These are phyloP conservation scores for Mucor lusitanicus DNA, from an alignment of 371 early-diverging fungal genomes.

Conservation along the genomic window DNA sequence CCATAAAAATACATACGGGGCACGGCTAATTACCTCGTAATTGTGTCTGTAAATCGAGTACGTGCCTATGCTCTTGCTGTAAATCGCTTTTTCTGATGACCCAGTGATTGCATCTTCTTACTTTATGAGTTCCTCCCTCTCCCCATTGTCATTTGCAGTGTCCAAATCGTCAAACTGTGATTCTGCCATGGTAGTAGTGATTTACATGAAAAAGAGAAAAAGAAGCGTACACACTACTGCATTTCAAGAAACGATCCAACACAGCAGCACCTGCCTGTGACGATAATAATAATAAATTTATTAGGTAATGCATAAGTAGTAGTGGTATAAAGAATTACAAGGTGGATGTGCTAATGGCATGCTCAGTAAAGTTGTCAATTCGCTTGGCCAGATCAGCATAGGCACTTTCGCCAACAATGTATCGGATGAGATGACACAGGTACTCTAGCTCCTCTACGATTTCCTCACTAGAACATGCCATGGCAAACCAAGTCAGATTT, in stretches of 20 bases:
- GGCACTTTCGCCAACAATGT: conserved; percentile 42
- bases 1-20: not conserved
- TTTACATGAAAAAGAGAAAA: not conserved
- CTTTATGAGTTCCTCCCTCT: conserved; percentile 39
- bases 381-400: conserved; percentile 33
- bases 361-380: conserved; percentile 30
- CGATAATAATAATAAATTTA: not conserved
- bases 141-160: conserved; percentile 19
- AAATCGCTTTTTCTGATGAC: not conserved
- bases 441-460: conserved; percentile 62
- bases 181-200: conserved; percentile 11
- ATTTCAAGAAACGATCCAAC: conserved; percentile 2
- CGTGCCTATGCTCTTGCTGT: conserved; percentile 24
- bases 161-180: conserved; percentile 15
- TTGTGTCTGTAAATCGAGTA: conserved; percentile 44
- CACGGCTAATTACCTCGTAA: conserved; percentile 26
- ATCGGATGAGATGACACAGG: conserved; percentile 35
- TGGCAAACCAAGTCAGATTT: conserved; percentile 55
- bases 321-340: not conserved
- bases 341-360: not conserved
- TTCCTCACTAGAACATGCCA: conserved; percentile 54
- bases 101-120: conserved; percentile 5
- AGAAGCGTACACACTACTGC: not conserved
- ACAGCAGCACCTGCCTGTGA: not conserved
- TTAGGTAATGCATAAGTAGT: not conserved